These are phyloP conservation scores for Lactarius psammicola DNA, from an alignment of 768 basidiomycete species.

Conservation along the genomic window DNA sequence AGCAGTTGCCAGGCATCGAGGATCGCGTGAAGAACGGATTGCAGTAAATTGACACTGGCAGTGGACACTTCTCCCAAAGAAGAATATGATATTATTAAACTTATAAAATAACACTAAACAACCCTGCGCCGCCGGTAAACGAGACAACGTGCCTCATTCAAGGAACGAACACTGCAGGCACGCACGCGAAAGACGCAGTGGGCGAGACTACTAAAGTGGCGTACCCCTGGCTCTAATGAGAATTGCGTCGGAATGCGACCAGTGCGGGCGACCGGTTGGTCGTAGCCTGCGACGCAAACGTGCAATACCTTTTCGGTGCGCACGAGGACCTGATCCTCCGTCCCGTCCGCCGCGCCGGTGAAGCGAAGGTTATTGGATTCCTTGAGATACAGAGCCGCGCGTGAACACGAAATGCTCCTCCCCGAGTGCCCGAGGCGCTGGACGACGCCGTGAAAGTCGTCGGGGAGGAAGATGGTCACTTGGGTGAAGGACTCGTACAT, in stretches of 20 bases:
- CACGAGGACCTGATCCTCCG: slow-evolving; percentile 17
- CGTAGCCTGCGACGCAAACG: slow-evolving; percentile 12
- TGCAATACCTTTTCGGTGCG: slow-evolving; percentile 23
- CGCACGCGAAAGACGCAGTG: too few relatives aligned
- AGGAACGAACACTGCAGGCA: too few relatives aligned
- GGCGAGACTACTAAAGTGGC: too few relatives aligned
- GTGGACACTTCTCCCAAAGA: background rate
- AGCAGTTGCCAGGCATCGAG: too few relatives aligned
- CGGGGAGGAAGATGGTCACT: slow-evolving; percentile 18
- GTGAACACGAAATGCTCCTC: slow-evolving; percentile 22
- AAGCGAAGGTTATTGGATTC: slow-evolving; percentile 14
- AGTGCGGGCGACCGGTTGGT: background rate
- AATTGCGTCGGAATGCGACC: background rate
- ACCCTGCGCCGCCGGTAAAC: background rate
- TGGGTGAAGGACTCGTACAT: slow-evolving; percentile 18
- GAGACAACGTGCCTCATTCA: background rate
- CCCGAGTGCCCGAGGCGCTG: slow-evolving; percentile 21
- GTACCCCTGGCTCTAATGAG: background rate
- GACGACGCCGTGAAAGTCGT: slow-evolving; percentile 23
- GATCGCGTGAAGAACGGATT: background rate
- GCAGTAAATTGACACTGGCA: too few relatives aligned
- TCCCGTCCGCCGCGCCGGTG: background rate
- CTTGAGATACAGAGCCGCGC: slow-evolving; percentile 13
- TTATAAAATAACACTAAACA: slow-evolving; percentile 1
- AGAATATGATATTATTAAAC: background rate